Percentiles rank a stretch among this genome's conserved stretches.
phyloP scores from a whole-genome alignment of 2,329 filamentous ascomycete species.

The Decorospora gaudefroyi region DNA sequence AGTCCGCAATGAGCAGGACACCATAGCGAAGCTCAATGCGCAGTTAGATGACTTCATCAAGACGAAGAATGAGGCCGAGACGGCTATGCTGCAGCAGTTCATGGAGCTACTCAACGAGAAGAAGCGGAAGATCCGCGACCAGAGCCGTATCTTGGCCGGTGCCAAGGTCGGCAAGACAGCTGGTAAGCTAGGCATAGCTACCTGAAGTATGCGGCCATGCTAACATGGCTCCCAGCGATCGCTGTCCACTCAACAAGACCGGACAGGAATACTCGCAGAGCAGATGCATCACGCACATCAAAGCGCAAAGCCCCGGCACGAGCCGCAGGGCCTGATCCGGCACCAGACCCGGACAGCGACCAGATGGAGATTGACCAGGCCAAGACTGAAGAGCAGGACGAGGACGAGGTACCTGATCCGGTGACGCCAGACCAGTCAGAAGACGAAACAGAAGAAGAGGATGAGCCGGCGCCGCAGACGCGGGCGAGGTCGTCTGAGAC shows the following conservation, averaged over 20 bases:
- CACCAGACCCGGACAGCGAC: constrained; percentile 37
- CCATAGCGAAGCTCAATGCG: constrained; percentile 62
- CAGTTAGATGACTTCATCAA: constrained; percentile 69
- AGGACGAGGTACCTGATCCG: constrained; percentile 28
- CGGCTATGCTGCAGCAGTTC: constrained; percentile 69
- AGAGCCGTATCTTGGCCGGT: constrained; percentile 64
- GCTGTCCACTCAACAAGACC: constrained; percentile 35
- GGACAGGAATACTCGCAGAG: constrained; percentile 34
- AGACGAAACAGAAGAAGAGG: constrained; percentile 45
- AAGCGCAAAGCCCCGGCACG: constrained; percentile 44
- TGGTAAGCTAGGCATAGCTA: constrained; percentile 26
- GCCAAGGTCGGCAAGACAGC: constrained; percentile 53
- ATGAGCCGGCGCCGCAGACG: constrained; percentile 19
- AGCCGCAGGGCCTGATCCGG: constrained; percentile 28
- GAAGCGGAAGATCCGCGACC: constrained; percentile 77
- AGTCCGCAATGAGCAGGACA: constrained; percentile 57
- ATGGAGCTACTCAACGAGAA: constrained; percentile 74
- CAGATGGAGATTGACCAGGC: constrained; percentile 41
- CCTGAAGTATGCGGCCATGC: neutral
- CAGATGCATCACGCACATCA: constrained; percentile 40
- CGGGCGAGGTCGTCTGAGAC: constrained; percentile 25
- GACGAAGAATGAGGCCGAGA: constrained; percentile 69
- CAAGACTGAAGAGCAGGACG: constrained; percentile 34
- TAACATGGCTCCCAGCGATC: constrained; percentile 24
- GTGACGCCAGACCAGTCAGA: constrained; percentile 46